Conservation (phyloP, 1,284 basidiomycete species). For the Sporisorium iseilematis-ciliati region DNA sequence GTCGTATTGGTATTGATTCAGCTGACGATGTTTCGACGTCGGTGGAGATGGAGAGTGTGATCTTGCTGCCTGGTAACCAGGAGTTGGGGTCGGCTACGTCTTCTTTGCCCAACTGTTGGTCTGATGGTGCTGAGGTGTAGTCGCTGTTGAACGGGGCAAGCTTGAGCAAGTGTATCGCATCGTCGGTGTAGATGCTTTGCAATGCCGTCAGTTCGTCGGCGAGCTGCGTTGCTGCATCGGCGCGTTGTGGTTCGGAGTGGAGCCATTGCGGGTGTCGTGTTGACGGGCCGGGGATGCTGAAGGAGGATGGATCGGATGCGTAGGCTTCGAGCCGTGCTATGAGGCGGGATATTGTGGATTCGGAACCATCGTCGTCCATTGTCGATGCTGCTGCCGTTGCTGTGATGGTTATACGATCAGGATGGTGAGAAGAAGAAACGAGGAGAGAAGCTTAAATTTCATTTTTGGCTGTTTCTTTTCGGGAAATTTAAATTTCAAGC, state of each 20-base stretch:
- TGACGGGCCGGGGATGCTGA: slow-evolving; percentile 19
- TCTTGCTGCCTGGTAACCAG: slow-evolving; percentile 41
- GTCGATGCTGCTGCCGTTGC: neutral
- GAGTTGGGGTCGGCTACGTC: slow-evolving; percentile 24
- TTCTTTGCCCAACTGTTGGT: slow-evolving; percentile 11
- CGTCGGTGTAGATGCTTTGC: slow-evolving; percentile 64
- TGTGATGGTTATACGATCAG: neutral
- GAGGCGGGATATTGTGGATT: slow-evolving; percentile 14
- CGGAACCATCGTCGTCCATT: slow-evolving; percentile 20
- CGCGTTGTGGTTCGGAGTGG: slow-evolving; percentile 19
- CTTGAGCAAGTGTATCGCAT: slow-evolving; percentile 46
- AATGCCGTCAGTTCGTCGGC: slow-evolving; percentile 64
- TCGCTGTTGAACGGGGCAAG: slow-evolving; percentile 2
- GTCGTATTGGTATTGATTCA: slow-evolving; percentile 46
- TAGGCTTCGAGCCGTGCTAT: slow-evolving; percentile 44
- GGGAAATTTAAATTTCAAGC: neutral
- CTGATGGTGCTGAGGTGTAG: neutral
- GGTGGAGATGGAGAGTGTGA: slow-evolving; percentile 48
- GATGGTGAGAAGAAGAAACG: neutral
- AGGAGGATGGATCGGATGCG: slow-evolving; percentile 16
- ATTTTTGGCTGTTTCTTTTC: neutral
- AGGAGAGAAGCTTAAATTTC: neutral
- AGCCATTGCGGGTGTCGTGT: slow-evolving; percentile 35
- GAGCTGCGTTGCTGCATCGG: slow-evolving; percentile 42
- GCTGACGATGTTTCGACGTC: slow-evolving; percentile 23